These are phyloP conservation scores for Talaromyces liani DNA, from an alignment of 495 filamentous ascomycete species.

Conservation along the genomic window DNA sequence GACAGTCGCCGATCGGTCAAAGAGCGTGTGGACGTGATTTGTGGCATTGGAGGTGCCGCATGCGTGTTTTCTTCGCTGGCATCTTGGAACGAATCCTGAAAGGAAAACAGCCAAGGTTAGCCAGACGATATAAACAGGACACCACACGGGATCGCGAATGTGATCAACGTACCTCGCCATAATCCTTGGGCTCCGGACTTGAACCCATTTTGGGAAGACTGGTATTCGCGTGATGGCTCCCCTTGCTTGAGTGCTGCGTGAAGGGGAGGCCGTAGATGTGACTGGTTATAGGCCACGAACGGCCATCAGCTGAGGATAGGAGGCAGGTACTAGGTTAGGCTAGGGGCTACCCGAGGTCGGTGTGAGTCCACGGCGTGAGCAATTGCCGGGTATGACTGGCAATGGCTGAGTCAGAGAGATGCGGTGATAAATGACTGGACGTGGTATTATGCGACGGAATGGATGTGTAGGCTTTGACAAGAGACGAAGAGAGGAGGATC, in stretches of 20 bases:
- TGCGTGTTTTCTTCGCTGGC: slow-evolving; percentile 47
- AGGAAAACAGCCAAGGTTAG: not conserved
- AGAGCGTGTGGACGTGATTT: slow-evolving; percentile 34
- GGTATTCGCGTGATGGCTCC: not conserved
- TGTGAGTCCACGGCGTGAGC: not conserved
- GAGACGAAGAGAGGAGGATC: not conserved
- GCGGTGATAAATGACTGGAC: not conserved
- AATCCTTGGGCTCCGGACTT: slow-evolving; percentile 38
- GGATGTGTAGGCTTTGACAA: not conserved
- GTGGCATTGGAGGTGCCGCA: slow-evolving; percentile 33
- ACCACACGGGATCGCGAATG: not conserved
- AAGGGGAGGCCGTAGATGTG: not conserved
- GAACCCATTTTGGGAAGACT: slow-evolving; percentile 23
- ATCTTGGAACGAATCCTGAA: slow-evolving; percentile 72
- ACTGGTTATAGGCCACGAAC: not conserved
- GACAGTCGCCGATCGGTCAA: slow-evolving; percentile 41
- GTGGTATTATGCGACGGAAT: not conserved
- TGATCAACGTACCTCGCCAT: slow-evolving; percentile 39
- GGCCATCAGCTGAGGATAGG: slow-evolving; percentile 7
- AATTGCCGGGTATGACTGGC: not conserved
- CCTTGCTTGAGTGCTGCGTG: slow-evolving; percentile 4
- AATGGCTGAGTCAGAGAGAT: not conserved
- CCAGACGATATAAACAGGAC: not conserved
- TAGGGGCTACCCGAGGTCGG: not conserved
- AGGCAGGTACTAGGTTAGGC: not conserved